A percentile compares a stretch with the other conserved stretches of the same genome.
These are phyloP conservation scores for cucumber (Cucumis sativus) DNA, from an alignment of 306 rosid genomes.

Conservation along the genomic window DNA sequence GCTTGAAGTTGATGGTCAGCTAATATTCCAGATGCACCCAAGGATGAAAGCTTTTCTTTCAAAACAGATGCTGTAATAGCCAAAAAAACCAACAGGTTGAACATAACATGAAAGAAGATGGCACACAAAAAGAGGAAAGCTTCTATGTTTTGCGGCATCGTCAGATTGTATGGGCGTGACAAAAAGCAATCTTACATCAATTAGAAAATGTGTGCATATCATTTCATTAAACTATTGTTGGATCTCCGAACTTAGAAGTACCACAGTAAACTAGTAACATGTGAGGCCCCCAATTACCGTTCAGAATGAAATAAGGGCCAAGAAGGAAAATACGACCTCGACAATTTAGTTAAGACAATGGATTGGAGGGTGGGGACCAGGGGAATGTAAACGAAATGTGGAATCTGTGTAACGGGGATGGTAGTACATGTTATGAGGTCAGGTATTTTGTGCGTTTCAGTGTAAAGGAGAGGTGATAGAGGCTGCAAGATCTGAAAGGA, in stretches of 20 bases:
- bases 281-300: too few relatives aligned
- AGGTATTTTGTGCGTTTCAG: too few relatives aligned
- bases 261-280: not conserved
- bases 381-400: too few relatives aligned
- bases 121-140: not conserved
- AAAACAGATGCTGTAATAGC: slow-evolving; percentile 73
- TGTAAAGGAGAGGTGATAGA: not conserved
- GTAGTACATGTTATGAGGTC: too few relatives aligned
- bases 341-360: too few relatives aligned
- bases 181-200: not conserved
- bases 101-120: not conserved
- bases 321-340: too few relatives aligned
- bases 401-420: too few relatives aligned
- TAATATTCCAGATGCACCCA: slow-evolving; percentile 95
- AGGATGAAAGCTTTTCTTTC: slow-evolving; percentile 74
- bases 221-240: not conserved
- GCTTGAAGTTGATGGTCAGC: slow-evolving; percentile 99
- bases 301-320: too few relatives aligned
- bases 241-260: not conserved
- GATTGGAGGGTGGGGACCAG: too few relatives aligned
- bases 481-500: not conserved
- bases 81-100: slow-evolving; percentile 6
- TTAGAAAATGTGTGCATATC: not conserved
- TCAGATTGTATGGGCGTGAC: not conserved
- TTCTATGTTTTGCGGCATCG: not conserved